Percentiles rank a stretch among this genome's conserved stretches.
Conservation (phyloP, 495 filamentous ascomycete species). For the Monascus purpureus region DNA sequence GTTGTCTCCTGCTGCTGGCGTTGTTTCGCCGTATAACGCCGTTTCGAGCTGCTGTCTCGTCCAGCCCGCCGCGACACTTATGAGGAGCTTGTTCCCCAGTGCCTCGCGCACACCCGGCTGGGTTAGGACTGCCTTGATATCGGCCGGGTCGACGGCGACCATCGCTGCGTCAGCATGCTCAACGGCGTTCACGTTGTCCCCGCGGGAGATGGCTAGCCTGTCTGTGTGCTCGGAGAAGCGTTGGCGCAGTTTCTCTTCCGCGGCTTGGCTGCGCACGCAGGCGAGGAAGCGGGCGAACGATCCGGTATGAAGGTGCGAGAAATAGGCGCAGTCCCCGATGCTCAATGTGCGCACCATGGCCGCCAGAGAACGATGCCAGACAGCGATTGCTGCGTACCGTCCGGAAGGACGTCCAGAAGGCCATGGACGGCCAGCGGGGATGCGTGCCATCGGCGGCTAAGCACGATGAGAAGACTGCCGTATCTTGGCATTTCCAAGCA, state of each 20-base stretch:
- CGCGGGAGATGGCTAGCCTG: slow-evolving; percentile 8
- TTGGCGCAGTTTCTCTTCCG: slow-evolving; percentile 2
- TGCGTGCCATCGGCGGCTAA: no score
- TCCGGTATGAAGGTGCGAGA: no score
- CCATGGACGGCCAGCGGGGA: no score
- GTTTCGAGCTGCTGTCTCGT: slow-evolving; percentile 16
- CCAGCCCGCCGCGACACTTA: slow-evolving; percentile 32
- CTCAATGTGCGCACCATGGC: no score
- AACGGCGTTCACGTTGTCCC: slow-evolving; percentile 10
- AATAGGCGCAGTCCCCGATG: no score
- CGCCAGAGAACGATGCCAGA: no score
- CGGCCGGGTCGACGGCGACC: slow-evolving; percentile 18
- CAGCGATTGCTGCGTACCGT: no score
- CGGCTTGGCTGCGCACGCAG: neutral
- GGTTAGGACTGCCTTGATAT: slow-evolving; percentile 13
- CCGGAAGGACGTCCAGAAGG: no score
- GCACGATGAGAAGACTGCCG: no score
- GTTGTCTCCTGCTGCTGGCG: no score
- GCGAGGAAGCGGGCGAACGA: neutral
- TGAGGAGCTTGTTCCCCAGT: slow-evolving; percentile 17
- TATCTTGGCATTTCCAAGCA: no score
- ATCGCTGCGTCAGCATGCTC: slow-evolving; percentile 14
- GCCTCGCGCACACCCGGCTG: slow-evolving; percentile 12
- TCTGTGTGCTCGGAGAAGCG: slow-evolving; percentile 7
- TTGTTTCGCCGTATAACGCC: slow-evolving; percentile 5